phyloP scores from a whole-genome alignment of 768 basidiomycete genomes.

The Dioszegia hungarica region DNA sequence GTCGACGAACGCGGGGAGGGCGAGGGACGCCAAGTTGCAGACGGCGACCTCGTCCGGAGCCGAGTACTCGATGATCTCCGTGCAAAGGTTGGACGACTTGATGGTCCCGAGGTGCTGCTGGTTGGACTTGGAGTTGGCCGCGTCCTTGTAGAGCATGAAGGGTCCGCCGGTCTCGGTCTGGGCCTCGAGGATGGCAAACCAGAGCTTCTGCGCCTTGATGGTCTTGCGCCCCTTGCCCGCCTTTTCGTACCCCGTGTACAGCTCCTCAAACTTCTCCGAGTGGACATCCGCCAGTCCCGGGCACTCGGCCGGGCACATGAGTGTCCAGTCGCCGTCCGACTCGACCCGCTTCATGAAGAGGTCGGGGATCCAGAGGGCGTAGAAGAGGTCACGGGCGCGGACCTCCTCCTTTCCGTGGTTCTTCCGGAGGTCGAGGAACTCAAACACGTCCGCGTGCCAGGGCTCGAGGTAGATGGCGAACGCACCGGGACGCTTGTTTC shows the following conservation, averaged over 20 bases:
- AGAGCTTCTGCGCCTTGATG: conserved; percentile 91
- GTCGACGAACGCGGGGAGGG: conserved; percentile 83
- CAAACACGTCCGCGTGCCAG: conserved; percentile 96
- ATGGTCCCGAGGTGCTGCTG: conserved; percentile 97
- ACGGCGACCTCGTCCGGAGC: conserved; percentile 96
- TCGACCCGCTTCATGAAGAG: conserved; percentile 99
- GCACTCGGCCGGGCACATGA: conserved; percentile 97
- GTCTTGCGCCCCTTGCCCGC: conserved; percentile 71
- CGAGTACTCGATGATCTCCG: conserved; percentile 97
- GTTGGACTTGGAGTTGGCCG: conserved; percentile 94
- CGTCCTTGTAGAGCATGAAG: conserved; percentile 98
- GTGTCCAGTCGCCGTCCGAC: conserved; percentile 78
- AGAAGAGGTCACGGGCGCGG: conserved; percentile 94
- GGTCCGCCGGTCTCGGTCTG: conserved; percentile 99
- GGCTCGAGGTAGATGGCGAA: conserved; percentile 97
- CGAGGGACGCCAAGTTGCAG: conserved; percentile 96
- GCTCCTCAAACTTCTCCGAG: conserved; percentile 75
- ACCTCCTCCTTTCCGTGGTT: conserved; percentile 98
- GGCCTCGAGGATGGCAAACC: conserved; percentile 94
- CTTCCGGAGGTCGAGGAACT: conserved; percentile 95
- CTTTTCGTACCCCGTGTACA: conserved; percentile 70
- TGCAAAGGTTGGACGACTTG: conserved; percentile 98
- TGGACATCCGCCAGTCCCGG: conserved; percentile 82
- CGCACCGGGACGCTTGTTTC: conserved; percentile 97
- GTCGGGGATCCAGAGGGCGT: conserved; percentile 95